Evolutionary conservation across 139 green algal species (phyloP).

Genomic region (Chlamydomonas schloesseri): DNA sequence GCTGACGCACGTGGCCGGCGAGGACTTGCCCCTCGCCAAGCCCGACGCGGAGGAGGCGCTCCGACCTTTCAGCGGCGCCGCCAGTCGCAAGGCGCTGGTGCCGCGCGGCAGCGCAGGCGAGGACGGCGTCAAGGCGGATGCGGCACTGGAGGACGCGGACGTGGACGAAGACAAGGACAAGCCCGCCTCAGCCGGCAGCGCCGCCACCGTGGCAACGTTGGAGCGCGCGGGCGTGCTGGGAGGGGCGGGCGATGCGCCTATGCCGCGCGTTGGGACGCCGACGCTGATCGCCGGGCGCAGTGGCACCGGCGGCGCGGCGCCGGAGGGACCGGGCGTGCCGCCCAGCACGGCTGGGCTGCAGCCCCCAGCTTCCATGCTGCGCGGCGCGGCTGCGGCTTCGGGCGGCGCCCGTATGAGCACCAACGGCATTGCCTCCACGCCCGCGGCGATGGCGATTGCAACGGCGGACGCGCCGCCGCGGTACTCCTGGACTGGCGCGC

Average conservation of each 20-base stretch:
- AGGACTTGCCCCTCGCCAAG: neutral
- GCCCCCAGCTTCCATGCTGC: neutral
- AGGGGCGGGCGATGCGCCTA: neutral
- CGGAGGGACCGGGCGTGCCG: neutral
- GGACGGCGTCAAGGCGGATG: constrained; percentile 11
- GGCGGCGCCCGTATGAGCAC: neutral
- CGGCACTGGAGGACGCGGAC: constrained; percentile 25
- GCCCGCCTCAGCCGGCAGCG: constrained; percentile 28
- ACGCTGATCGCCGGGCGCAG: neutral
- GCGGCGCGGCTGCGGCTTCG: too few species aligned
- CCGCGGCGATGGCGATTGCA: neutral
- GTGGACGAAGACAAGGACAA: constrained; percentile 10
- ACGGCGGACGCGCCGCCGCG: neutral
- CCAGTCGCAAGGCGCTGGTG: constrained; percentile 25
- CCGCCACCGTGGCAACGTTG: constrained; percentile 21
- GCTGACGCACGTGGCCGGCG: neutral
- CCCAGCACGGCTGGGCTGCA: neutral
- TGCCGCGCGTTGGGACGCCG: neutral
- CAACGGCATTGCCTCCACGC: neutral
- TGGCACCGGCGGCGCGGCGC: neutral
- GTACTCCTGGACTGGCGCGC: constrained; percentile 20
- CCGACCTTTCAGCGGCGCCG: constrained; percentile 17
- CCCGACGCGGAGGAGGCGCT: constrained; percentile 29
- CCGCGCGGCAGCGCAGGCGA: neutral
- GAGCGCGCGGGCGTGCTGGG: constrained; percentile 9